Conservation (phyloP, 208 protist species). For the Leishmania major region DNA sequence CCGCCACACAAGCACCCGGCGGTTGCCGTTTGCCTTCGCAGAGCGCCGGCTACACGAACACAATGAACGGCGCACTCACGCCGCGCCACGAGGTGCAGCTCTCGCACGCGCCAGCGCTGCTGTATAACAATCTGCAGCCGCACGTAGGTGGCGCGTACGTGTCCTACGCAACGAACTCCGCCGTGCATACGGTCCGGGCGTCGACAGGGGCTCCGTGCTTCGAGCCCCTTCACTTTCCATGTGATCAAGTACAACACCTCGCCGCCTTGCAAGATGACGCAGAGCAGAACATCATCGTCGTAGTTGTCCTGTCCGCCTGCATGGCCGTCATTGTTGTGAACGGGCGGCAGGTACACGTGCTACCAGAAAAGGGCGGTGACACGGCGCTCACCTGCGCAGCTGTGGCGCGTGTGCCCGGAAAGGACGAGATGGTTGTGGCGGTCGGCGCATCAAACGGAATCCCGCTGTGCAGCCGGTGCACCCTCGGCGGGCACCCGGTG, state of each 20-base stretch:
- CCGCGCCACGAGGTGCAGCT: conserved; percentile 14
- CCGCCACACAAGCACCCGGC: not conserved
- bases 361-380: not conserved
- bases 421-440: conserved; percentile 12
- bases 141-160: conserved; percentile 23
- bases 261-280: conserved; percentile 10
- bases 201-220: conserved; percentile 29
- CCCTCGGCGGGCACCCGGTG: conserved; percentile 4
- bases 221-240: conserved; percentile 12
- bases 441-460: conserved; percentile 19
- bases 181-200: conserved; percentile 31
- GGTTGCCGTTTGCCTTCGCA: not conserved
- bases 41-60: not conserved
- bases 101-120: conserved; percentile 29
- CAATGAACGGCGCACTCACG: conserved; percentile 5
- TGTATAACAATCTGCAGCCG: conserved; percentile 54
- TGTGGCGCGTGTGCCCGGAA: not conserved
- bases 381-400: conserved; percentile 8
- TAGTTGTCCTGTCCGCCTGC: conserved; percentile 8
- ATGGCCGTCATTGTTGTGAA: conserved; percentile 19
- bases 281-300: conserved; percentile 19
- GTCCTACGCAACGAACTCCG: conserved; percentile 28
- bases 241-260: conserved; percentile 6
- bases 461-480: conserved; percentile 1
- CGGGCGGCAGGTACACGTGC: conserved; percentile 16